phyloP scores from a whole-genome alignment of 352 stramenopile genomes.

The Elongisporangium prolatum region DNA sequence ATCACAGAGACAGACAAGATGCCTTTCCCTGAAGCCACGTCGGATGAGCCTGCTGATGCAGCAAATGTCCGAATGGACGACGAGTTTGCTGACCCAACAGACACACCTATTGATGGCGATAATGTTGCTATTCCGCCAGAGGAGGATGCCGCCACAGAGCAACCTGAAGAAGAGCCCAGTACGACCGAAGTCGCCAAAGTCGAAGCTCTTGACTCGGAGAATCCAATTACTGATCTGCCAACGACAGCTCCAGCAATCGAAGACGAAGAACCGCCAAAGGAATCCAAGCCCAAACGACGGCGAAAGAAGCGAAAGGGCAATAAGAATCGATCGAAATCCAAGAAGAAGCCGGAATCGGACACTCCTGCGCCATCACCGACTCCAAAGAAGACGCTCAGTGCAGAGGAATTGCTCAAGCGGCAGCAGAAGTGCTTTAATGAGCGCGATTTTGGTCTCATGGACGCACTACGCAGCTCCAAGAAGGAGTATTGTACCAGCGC shows the following conservation, averaged over 20 bases:
- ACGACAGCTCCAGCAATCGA: not conserved
- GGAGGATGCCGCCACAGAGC: not conserved
- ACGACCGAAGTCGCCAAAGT: not conserved
- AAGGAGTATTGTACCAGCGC: not conserved
- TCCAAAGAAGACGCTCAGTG: not conserved
- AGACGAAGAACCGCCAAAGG: not conserved
- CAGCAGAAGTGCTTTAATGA: not conserved
- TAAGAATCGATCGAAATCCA: not conserved
- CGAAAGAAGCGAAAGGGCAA: not conserved
- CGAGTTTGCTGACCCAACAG: not conserved
- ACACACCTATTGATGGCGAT: not conserved
- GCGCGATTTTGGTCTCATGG: conserved; percentile 4
- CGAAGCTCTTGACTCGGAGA: not conserved
- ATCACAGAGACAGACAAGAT: not conserved
- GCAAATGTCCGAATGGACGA: not conserved
- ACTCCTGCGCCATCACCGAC: not conserved
- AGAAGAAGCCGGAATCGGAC: not conserved
- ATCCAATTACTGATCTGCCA: not conserved
- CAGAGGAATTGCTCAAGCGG: not conserved
- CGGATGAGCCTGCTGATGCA: not conserved
- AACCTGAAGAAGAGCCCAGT: not conserved
- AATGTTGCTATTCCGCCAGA: not conserved
- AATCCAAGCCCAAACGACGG: not conserved
- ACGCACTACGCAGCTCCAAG: conserved; percentile 1
- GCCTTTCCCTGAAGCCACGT: not conserved